Conservation (phyloP, 164 flowering plant species). For the Sedum album region DNA sequence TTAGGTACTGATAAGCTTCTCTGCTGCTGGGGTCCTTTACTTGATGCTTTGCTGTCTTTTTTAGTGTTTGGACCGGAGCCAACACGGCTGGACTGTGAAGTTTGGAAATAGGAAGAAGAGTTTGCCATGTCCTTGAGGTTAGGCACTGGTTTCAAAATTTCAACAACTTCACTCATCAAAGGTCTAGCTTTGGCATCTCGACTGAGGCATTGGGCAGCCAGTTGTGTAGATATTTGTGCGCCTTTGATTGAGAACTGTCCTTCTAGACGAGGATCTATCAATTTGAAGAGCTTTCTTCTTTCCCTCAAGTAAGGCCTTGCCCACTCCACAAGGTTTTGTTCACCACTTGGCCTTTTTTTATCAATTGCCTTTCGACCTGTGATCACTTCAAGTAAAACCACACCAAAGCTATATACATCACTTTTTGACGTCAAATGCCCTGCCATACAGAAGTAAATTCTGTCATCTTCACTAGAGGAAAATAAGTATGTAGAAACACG, state of each 20-base stretch:
- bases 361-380: background rate
- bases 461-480: background rate
- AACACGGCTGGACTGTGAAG: background rate
- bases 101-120: background rate
- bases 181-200: background rate
- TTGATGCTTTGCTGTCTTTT: background rate
- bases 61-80: background rate
- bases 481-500: background rate
- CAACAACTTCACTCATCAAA: background rate
- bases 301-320: background rate
- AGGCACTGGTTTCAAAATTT: background rate
- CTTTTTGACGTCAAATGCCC: background rate
- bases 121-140: background rate
- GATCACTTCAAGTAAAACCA: background rate
- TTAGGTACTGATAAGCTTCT: background rate
- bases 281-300: background rate
- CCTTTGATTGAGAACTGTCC: background rate
- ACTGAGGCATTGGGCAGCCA: background rate
- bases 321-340: background rate
- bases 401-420: background rate
- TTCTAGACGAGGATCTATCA: background rate
- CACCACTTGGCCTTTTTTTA: background rate
- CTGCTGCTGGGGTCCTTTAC: background rate
- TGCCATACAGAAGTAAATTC: background rate
- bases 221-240: background rate